A percentile compares a stretch with the other conserved stretches of the same genome.
Conservation (phyloP, 805 yeast genomes). For the Saccharomycodes ludwigii region DNA sequence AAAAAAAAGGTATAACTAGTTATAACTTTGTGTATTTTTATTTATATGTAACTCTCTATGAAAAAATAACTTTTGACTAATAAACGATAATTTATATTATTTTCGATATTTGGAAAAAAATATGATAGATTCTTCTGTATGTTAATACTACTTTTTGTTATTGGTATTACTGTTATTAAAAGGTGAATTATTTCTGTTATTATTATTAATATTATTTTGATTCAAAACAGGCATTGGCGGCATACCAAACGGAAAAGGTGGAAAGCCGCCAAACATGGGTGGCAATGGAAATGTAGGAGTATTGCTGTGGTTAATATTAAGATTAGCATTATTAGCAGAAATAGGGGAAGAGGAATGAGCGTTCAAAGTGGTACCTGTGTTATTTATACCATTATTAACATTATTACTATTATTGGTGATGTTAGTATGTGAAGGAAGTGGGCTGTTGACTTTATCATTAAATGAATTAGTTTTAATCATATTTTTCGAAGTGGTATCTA, state of each 20-base stretch:
- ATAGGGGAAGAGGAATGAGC: conserved; percentile 4
- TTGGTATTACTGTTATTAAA: conserved; percentile 7
- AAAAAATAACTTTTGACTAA: neutral
- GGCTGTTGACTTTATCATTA: too few species aligned
- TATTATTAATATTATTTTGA: conserved; percentile 1
- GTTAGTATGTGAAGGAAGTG: too few species aligned
- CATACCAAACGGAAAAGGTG: conserved; percentile 26
- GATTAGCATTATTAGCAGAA: conserved; percentile 3
- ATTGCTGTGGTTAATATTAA: conserved; percentile 1
- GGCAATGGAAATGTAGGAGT: conserved; percentile 4
- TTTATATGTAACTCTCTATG: too few species aligned
- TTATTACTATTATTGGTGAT: too few species aligned
- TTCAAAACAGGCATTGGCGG: conserved; percentile 24
- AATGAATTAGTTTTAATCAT: too few species aligned
- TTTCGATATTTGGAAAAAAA: conserved; percentile 1
- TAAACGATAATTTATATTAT: neutral
- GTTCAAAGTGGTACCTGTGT: conserved; percentile 4
- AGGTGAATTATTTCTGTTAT: conserved; percentile 5
- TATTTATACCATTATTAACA: too few species aligned
- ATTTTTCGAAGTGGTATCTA: too few species aligned
- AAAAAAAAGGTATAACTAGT: neutral
- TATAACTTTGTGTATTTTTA: too few species aligned
- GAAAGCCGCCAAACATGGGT: conserved; percentile 25
- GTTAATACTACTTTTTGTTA: conserved; percentile 3
- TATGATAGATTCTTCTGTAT: neutral